A percentile compares a stretch with the other conserved stretches of the same genome.
Evolutionary conservation across 768 basidiomycete genomes (phyloP).

Genomic region (Trametes cinnabarina): DNA sequence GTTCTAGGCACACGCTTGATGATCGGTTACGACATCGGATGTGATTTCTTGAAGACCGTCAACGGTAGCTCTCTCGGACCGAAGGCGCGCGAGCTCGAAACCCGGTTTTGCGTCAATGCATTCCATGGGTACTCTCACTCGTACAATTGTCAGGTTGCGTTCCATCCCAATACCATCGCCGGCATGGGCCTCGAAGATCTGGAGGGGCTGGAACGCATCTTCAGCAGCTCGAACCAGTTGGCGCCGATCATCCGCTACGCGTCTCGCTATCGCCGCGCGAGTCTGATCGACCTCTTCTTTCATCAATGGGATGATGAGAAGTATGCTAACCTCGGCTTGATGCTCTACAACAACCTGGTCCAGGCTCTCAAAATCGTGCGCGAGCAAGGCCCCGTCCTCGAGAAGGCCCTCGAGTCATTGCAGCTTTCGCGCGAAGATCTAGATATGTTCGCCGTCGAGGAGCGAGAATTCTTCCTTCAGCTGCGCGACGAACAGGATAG

Average conservation of each 20-base stretch:
- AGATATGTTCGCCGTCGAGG: conserved; percentile 22
- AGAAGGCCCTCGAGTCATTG: conserved; percentile 13
- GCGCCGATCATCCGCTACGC: conserved; percentile 29
- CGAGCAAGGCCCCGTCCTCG: conserved; percentile 9
- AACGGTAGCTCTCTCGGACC: conserved; percentile 7
- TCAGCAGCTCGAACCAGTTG: conserved; percentile 21
- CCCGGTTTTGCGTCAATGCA: conserved; percentile 21
- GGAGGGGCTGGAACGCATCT: conserved; percentile 19
- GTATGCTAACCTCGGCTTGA: conserved; percentile 30
- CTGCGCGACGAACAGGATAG: conserved; percentile 27
- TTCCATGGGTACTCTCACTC: conserved; percentile 39
- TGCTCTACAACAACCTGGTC: conserved; percentile 29
- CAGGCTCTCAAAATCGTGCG: conserved; percentile 32
- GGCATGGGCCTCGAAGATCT: conserved; percentile 36
- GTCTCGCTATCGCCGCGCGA: conserved; percentile 26
- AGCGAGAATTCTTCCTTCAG: conserved; percentile 26
- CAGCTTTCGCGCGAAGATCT: conserved; percentile 23
- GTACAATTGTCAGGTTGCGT: conserved; percentile 31
- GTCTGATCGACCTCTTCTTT: conserved; percentile 34
- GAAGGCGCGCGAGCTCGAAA: neutral
- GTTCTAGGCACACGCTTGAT: neutral
- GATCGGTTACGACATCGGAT: conserved; percentile 22
- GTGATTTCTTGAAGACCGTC: conserved; percentile 15
- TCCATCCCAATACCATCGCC: conserved; percentile 32
- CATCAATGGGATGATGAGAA: conserved; percentile 36